Conservation (phyloP, 73 alveolate species). For the Uronychia setigera region DNA sequence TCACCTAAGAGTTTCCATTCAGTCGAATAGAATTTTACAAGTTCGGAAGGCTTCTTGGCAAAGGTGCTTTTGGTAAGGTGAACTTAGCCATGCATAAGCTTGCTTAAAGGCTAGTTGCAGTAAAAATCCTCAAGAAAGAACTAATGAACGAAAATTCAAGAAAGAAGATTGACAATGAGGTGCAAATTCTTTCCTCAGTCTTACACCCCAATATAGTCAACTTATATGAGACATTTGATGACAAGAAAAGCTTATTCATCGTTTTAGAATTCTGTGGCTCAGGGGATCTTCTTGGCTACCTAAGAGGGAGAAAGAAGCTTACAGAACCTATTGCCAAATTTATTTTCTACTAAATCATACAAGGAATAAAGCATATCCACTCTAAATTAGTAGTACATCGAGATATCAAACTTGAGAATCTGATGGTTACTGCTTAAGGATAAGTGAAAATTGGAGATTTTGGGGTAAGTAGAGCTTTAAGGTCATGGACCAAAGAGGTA, state of each 20-base stretch:
- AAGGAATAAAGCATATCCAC: conserved; percentile 81
- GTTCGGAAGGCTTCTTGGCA: conserved; percentile 45
- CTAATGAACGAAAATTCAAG: conserved; percentile 31
- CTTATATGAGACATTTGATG: not conserved
- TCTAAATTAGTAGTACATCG: conserved; percentile 85
- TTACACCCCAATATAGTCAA: not conserved
- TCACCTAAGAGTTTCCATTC: not conserved
- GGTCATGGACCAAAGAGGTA: conserved; percentile 8
- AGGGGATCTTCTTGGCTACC: conserved; percentile 81
- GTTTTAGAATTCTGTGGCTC: conserved; percentile 85
- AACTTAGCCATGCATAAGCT: conserved; percentile 48
- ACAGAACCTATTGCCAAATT: conserved; percentile 73
- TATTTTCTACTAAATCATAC: conserved; percentile 71
- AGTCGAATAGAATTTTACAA: conserved; percentile 22
- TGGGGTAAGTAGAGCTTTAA: conserved; percentile 30
- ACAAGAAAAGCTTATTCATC: conserved; percentile 1
- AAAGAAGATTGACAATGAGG: conserved; percentile 84
- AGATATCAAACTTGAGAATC: conserved; percentile 95
- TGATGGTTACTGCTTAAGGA: conserved; percentile 59
- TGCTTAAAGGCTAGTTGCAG: conserved; percentile 43
- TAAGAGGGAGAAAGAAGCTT: conserved; percentile 80
- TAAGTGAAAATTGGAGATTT: conserved; percentile 43
- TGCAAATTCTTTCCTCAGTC: conserved; percentile 32
- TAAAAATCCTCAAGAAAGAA: conserved; percentile 36
- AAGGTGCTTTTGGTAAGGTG: conserved; percentile 62